A percentile compares a stretch with the other conserved stretches of the same genome.
These are phyloP conservation scores for Cryoendolithus antarcticus DNA, from an alignment of 2,329 filamentous ascomycete genomes.

Conservation along the genomic window DNA sequence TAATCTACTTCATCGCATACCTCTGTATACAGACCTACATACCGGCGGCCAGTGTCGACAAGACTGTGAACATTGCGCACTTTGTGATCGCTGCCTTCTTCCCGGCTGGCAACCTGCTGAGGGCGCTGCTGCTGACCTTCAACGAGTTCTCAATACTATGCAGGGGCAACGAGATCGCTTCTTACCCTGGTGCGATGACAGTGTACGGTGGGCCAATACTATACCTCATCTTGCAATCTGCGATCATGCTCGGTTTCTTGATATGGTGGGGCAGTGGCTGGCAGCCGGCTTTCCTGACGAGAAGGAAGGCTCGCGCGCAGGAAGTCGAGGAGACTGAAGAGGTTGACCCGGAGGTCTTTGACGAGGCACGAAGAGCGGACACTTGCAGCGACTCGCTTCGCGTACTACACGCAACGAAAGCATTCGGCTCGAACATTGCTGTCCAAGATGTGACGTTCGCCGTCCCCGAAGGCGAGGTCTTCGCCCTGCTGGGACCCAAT, in stretches of 20 bases:
- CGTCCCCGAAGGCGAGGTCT: slow-evolving; percentile 73
- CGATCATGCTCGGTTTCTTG: slow-evolving; percentile 58
- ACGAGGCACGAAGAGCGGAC: slow-evolving; percentile 53
- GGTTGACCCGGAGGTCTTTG: slow-evolving; percentile 44
- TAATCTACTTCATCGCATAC: slow-evolving; percentile 36
- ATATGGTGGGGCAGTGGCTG: slow-evolving; percentile 69
- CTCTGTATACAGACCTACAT: slow-evolving; percentile 52
- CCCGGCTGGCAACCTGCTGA: slow-evolving; percentile 65
- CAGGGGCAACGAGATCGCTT: slow-evolving; percentile 34
- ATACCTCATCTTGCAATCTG: slow-evolving; percentile 63
- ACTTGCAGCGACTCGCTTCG: slow-evolving; percentile 55
- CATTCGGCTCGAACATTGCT: slow-evolving; percentile 61
- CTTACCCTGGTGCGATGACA: slow-evolving; percentile 55
- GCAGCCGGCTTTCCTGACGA: slow-evolving; percentile 44
- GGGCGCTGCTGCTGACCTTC: slow-evolving; percentile 62
- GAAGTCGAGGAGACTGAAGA: slow-evolving; percentile 33
- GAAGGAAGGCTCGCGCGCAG: slow-evolving; percentile 29
- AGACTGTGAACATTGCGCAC: slow-evolving; percentile 54
- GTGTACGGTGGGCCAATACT: slow-evolving; percentile 73
- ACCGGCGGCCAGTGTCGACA: slow-evolving; percentile 56
- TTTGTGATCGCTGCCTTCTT: slow-evolving; percentile 63
- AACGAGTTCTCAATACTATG: slow-evolving; percentile 79
- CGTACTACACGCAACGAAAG: slow-evolving; percentile 69
- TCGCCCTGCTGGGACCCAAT: slow-evolving; percentile 83
- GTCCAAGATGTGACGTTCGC: slow-evolving; percentile 81